These are phyloP conservation scores for Phoma herbarum DNA, from an alignment of 2,329 filamentous ascomycete species.

Conservation along the genomic window DNA sequence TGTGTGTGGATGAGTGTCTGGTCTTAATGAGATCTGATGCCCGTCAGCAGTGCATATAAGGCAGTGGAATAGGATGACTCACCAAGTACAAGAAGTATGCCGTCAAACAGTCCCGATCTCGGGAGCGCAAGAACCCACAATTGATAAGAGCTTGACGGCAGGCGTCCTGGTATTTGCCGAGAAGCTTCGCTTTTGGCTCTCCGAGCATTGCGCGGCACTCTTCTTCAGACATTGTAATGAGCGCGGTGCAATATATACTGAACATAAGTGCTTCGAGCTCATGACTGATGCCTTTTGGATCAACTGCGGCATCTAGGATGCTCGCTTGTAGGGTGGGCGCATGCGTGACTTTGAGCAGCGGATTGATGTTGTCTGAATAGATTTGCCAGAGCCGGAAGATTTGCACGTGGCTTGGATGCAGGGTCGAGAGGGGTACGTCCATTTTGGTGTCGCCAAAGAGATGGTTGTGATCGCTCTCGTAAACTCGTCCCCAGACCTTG, in stretches of 20 bases:
- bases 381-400: slow-evolving; percentile 77
- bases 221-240: slow-evolving; percentile 64
- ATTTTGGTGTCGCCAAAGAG: slow-evolving; percentile 61
- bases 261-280: slow-evolving; percentile 64
- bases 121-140: slow-evolving; percentile 65
- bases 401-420: slow-evolving; percentile 72
- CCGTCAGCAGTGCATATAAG: neutral
- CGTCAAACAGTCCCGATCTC: slow-evolving; percentile 62
- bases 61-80: slow-evolving; percentile 32
- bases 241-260: slow-evolving; percentile 43
- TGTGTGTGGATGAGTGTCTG: slow-evolving; percentile 55
- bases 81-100: slow-evolving; percentile 65
- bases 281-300: slow-evolving; percentile 60
- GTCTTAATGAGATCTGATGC: slow-evolving; percentile 62
- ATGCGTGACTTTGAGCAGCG: slow-evolving; percentile 42
- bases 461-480: slow-evolving; percentile 57
- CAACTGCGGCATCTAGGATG: slow-evolving; percentile 67
- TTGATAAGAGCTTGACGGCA: slow-evolving; percentile 68
- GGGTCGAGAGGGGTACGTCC: slow-evolving; percentile 67
- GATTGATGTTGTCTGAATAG: slow-evolving; percentile 63
- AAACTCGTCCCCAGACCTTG: slow-evolving; percentile 56
- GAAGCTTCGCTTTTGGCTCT: slow-evolving; percentile 60
- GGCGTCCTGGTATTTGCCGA: slow-evolving; percentile 67
- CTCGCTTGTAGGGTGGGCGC: slow-evolving; percentile 58
- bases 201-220: slow-evolving; percentile 64